phyloP scores from a whole-genome alignment of 768 basidiomycete genomes.

The Termitomyces eurrhizus region DNA sequence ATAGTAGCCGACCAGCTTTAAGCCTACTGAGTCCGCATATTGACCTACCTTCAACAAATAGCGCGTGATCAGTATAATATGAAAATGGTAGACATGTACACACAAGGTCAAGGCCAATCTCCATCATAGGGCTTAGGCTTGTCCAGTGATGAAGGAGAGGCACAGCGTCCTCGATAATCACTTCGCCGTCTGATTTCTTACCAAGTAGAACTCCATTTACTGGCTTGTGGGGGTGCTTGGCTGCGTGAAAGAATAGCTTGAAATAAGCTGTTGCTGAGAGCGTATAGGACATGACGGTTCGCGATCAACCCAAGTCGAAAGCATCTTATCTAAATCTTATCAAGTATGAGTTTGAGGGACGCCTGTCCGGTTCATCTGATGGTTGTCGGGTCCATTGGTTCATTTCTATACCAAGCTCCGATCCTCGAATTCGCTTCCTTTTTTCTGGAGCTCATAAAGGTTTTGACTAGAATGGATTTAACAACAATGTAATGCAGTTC shows the following conservation, averaged over 20 bases:
- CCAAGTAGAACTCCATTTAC: slow-evolving; percentile 81
- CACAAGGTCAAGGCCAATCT: slow-evolving; percentile 76
- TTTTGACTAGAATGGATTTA: background rate
- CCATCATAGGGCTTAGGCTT: slow-evolving; percentile 81
- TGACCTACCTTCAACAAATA: slow-evolving; percentile 44
- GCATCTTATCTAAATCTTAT: slow-evolving; percentile 2
- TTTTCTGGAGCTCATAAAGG: background rate
- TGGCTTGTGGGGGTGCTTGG: slow-evolving; percentile 72
- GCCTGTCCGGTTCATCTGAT: background rate
- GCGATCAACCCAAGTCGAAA: background rate
- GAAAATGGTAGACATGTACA: background rate
- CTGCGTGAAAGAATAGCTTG: slow-evolving; percentile 75
- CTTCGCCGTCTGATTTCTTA: slow-evolving; percentile 30
- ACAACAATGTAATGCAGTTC: background rate
- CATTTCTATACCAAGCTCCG: background rate
- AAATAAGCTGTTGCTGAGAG: slow-evolving; percentile 61
- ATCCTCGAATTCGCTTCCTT: background rate
- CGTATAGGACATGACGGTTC: slow-evolving; percentile 35
- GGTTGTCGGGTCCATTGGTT: too few relatives aligned
- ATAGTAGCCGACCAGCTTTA: slow-evolving; percentile 69
- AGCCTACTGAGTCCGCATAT: slow-evolving; percentile 49
- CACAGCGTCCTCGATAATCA: slow-evolving; percentile 60
- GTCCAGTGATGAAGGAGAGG: slow-evolving; percentile 87
- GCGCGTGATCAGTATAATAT: background rate
- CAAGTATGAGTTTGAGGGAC: background rate